Evolutionary conservation across 2,329 filamentous ascomycete species (phyloP).

Genomic region (Cryoendolithus antarcticus): DNA sequence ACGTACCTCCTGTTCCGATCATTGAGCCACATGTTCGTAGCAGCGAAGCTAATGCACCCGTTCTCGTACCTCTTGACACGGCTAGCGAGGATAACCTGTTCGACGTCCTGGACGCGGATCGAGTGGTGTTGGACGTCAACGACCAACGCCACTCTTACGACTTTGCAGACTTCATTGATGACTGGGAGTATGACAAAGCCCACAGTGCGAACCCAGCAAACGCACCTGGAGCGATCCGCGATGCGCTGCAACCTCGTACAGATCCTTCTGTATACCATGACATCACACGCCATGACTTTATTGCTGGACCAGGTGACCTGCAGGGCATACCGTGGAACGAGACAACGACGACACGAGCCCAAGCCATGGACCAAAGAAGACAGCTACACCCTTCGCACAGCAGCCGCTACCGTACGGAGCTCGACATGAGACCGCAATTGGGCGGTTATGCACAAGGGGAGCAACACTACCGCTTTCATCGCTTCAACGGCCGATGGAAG

Average conservation of each 20-base stretch:
- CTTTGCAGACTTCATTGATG: conserved; percentile 19
- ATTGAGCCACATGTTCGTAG: too few relatives aligned
- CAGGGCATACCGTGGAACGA: conserved; percentile 25
- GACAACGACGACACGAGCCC: too few relatives aligned
- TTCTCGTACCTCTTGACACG: too few relatives aligned
- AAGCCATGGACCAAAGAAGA: conserved; percentile 17
- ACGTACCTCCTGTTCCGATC: too few relatives aligned
- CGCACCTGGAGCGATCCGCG: conserved; percentile 2
- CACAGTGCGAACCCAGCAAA: conserved; percentile 11
- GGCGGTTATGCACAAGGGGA: conserved; percentile 5
- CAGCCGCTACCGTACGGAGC: not conserved
- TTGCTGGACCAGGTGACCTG: conserved; percentile 14
- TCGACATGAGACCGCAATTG: too few relatives aligned
- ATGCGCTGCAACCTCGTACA: conserved; percentile 5
- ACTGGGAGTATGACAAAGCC: conserved; percentile 14
- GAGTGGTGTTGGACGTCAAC: conserved; percentile 16
- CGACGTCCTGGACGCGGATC: conserved; percentile 7
- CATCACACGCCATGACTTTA: conserved; percentile 7
- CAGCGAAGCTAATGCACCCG: too few relatives aligned
- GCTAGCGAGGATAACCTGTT: too few relatives aligned
- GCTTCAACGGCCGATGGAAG: conserved; percentile 29
- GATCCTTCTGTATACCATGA: conserved; percentile 4
- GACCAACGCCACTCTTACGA: conserved; percentile 18
- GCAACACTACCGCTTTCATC: conserved; percentile 16
- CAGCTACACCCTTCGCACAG: conserved; percentile 2